Conservation (phyloP, 495 filamentous ascomycete genomes). For the Hypomontagnella submonticulosa region DNA sequence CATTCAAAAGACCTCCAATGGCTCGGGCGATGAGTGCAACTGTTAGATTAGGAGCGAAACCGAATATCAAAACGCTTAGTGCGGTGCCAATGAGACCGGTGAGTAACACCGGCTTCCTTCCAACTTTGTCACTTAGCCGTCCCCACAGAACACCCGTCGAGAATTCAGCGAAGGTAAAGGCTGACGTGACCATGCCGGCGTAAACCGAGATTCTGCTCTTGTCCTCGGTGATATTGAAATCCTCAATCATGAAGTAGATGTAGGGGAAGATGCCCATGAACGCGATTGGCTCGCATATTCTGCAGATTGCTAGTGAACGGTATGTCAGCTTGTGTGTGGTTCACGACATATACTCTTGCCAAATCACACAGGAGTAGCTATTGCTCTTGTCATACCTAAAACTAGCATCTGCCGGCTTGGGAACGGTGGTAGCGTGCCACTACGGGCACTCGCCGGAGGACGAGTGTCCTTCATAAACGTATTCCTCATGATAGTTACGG, state of each 20-base stretch:
- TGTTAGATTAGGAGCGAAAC: constrained; percentile 85
- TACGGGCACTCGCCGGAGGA: constrained; percentile 30
- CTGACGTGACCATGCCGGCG: constrained; percentile 94
- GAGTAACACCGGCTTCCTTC: constrained; percentile 91
- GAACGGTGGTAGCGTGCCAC: constrained; percentile 53
- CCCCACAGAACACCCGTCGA: constrained; percentile 92
- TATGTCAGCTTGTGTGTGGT: constrained; percentile 49
- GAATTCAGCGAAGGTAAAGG: constrained; percentile 96
- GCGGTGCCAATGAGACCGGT: constrained; percentile 89
- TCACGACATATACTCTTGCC: constrained; percentile 22
- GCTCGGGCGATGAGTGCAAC: constrained; percentile 89
- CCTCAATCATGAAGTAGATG: constrained; percentile 96
- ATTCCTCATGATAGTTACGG: constrained; percentile 39
- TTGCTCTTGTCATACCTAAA: constrained; percentile 65
- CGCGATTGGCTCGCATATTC: constrained; percentile 98
- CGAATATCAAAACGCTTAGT: constrained; percentile 92
- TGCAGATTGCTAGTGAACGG: constrained; percentile 75
- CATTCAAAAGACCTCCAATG: constrained; percentile 91
- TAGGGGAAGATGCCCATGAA: constrained; percentile 99
- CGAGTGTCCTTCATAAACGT: constrained; percentile 35
- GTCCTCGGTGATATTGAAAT: constrained; percentile 84
- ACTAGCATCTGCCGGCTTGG: constrained; percentile 74
- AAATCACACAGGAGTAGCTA: constrained; percentile 11
- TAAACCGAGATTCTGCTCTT: constrained; percentile 87
- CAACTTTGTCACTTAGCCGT: constrained; percentile 88